Evolutionary conservation across 2,329 filamentous ascomycete genomes (phyloP), one percentile per base, ranked within the genome.

Genomic region (Pseudocercospora eumusae): DNA sequence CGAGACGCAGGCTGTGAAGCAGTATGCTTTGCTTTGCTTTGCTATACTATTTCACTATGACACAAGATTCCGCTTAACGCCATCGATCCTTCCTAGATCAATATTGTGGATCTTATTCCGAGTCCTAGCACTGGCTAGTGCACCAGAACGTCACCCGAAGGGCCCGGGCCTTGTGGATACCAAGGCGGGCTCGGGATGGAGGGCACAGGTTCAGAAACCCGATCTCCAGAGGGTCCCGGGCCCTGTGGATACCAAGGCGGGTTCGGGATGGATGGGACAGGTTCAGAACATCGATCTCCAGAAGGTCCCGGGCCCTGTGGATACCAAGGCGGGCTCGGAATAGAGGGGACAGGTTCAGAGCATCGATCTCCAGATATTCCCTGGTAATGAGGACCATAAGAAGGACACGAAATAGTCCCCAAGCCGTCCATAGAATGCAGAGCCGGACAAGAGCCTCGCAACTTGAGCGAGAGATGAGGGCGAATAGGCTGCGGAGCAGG

Each of bases 1-100:
- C 47, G 47, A 50, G 45, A 21, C 45, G 18, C 20, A 27, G 20
- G 47, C 45, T 50, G 47, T 50, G 47, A 28, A 50, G 42, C 7
- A 45, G 8, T 23, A 23, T n/a, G n/a, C n/a, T n/a, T n/a, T n/a
- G n/a, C n/a, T n/a, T n/a, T 21, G 21, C 18, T 45, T 45, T 45
- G 42, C 42, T 45, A 45, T 7, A 45, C 42, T 45, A 45, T 23
- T 13, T 2, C 11, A 20, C 18, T 45, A 45, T 7, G 11, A 36
- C 13, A 5, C 15, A 36, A 7, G 6, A 2, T 2, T 15, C 5
- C 13, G 9, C 15, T 21, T 23, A 13, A 47, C 44, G 18, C 44
- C 44, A 47, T 3, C 11, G 18, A 47, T 23, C 44, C 4, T 36
- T 5, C 15, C 2, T 15, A 13, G 33, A 36, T n/a, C 33, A 36